Conservation (phyloP, 495 filamentous ascomycete genomes). For the Daldinia concentrica region DNA sequence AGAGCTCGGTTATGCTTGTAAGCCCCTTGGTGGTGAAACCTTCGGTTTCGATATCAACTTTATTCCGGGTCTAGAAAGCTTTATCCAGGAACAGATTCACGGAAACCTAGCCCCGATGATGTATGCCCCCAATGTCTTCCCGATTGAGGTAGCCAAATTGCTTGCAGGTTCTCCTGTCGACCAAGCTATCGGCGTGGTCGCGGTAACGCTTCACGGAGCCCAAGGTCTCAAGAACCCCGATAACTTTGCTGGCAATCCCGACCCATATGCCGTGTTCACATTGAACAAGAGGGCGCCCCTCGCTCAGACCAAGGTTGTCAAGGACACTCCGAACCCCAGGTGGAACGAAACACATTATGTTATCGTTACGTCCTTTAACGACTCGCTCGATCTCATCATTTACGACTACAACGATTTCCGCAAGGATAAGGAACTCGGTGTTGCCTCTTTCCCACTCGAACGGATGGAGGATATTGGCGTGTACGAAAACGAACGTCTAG, state of each 20-base stretch:
- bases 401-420: constrained; percentile 95
- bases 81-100: constrained; percentile 97
- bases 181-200: constrained; percentile 93
- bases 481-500: constrained; percentile 84
- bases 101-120: constrained; percentile 92
- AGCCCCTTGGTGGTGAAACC: constrained; percentile 92
- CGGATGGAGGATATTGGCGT: constrained; percentile 77
- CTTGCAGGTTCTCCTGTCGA: constrained; percentile 94
- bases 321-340: constrained; percentile 83
- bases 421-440: constrained; percentile 95
- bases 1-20: constrained; percentile 94
- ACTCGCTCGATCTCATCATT: constrained; percentile 80
- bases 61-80: constrained; percentile 89
- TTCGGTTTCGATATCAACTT: constrained; percentile 99
- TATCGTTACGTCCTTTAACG: constrained; percentile 88
- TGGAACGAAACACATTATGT: constrained; percentile 98
- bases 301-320: constrained; percentile 86
- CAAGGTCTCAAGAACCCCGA: constrained; percentile 94
- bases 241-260: constrained; percentile 90
- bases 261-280: constrained; percentile 90
- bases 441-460: constrained; percentile 84
- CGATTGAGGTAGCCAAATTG: constrained; percentile 98
- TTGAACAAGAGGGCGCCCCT: constrained; percentile 82
- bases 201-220: constrained; percentile 89
- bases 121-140: constrained; percentile 97